Evolutionary conservation across 225 moss, liverwort and hornwort genomes (phyloP).

Genomic region (Neckera pumila): DNA sequence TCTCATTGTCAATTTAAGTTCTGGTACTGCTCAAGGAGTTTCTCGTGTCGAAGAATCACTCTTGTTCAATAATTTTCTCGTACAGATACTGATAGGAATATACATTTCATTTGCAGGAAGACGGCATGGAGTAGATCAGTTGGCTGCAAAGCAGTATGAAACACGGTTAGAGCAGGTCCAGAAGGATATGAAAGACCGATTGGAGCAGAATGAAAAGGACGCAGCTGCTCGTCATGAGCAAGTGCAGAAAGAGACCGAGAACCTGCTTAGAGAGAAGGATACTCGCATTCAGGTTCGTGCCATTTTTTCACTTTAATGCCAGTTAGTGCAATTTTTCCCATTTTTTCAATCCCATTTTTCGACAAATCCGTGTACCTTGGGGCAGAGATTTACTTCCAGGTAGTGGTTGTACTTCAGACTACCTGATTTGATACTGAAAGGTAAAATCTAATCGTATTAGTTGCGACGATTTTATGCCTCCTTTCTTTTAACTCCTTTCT

Average conservation of each 20-base stretch:
- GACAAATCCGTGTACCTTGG: background rate
- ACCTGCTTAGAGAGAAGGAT: slow-evolving; percentile 64
- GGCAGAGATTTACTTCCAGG: background rate
- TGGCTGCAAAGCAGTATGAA: slow-evolving; percentile 33
- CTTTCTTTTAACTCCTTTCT: background rate
- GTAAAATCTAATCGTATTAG: background rate
- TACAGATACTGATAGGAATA: background rate
- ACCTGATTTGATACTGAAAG: background rate
- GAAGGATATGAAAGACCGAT: slow-evolving; percentile 49
- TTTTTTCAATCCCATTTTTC: background rate
- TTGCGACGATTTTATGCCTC: background rate
- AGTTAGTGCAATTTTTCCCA: background rate
- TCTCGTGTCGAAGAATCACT: background rate
- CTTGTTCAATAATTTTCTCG: background rate
- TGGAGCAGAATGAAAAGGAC: slow-evolving; percentile 54
- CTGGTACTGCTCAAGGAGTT: background rate
- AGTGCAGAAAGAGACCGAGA: slow-evolving; percentile 68
- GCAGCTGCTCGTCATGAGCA: slow-evolving; percentile 68
- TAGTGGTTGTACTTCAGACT: background rate
- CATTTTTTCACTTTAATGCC: background rate
- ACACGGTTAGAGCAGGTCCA: slow-evolving; percentile 41
- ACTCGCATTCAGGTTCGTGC: slow-evolving; percentile 70
- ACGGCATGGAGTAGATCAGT: slow-evolving; percentile 40
- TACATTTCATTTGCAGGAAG: slow-evolving; percentile 22
- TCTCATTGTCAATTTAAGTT: background rate